Evolutionary conservation across 768 basidiomycete species (phyloP), one percentile per base, ranked within the genome.

Genomic region (Filobasidium floriforme): DNA sequence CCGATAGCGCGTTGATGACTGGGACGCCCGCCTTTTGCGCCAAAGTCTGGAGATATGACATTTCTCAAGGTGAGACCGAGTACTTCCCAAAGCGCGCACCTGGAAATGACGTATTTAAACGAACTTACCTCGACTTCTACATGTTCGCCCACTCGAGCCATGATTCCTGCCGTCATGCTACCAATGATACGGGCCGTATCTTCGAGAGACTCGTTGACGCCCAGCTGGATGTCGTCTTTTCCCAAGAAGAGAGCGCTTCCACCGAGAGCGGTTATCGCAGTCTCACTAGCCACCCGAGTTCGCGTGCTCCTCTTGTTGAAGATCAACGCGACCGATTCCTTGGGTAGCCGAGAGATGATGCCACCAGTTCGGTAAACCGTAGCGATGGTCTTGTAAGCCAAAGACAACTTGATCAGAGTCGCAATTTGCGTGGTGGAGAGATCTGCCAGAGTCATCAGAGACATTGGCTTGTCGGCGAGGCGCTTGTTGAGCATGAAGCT

Each of bases 91-190:
- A 61, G n/a, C 10, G 40, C n/a, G 60, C 41, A 7, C 28, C 32
- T 37, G 9, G 40, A 2, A 1, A 14, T 32, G 18, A 37, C 7
- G 9, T 7, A 37, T 60, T n/a, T 22, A 7, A 60, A 7, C 18
- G 59, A 40, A 12, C 84, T 52, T 62, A 90, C 92, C 84, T 94
- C 93, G 59, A 98, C 88, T 76, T 99, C 96, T 1, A 83, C 82
- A 78, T 99, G 96, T 32, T 85, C 88, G 4, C 91, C 92, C 3
- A 99, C 93, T 55, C 96, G 88, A 28, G 96, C 94, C 81, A 98
- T 94, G 63, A 98, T 90, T 15, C 93, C 96, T 78, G 97, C 87
- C 65, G 88, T 89, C 93, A 98, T 96, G 4, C 90, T 89, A 1
- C 90, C 88, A 68, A 98, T 85, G 11, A 99, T 90, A 28, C 87